Evolutionary conservation across 306 rosid genomes (phyloP).

Genomic region (Quercus parvula): DNA sequence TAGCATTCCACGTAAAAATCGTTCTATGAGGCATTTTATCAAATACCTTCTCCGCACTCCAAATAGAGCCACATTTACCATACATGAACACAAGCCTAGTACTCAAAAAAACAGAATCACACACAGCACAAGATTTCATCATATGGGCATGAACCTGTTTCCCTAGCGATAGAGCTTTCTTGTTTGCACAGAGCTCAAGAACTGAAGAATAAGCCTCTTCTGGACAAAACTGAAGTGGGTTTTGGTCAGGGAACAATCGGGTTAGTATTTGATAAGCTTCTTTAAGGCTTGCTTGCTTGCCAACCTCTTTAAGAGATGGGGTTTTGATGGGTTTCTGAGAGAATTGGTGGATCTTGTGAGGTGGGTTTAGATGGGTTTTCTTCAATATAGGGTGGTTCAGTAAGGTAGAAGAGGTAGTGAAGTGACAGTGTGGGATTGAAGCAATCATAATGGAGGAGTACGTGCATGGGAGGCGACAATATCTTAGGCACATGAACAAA

Average conservation of each 20-base stretch:
- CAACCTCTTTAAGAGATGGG: constrained; percentile 22
- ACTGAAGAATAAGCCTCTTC: constrained; percentile 48
- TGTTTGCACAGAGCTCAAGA: constrained; percentile 52
- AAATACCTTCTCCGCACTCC: constrained; percentile 49
- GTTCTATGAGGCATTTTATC: constrained; percentile 52
- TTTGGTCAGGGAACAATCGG: constrained; percentile 12
- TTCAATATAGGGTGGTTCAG: constrained; percentile 10
- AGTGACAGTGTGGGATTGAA: constrained; percentile 19
- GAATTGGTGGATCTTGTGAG: constrained; percentile 2
- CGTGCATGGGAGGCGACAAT: constrained; percentile 21
- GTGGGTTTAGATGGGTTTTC: not conserved
- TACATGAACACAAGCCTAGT: constrained; percentile 64
- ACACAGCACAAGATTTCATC: constrained; percentile 27
- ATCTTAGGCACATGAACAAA: not conserved
- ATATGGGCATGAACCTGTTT: constrained; percentile 64
- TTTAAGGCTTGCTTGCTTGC: constrained; percentile 26
- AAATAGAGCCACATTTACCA: constrained; percentile 51
- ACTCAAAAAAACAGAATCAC: constrained; percentile 42
- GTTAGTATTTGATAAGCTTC: constrained; percentile 41
- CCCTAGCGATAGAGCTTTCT: constrained; percentile 49
- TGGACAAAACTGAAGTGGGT: constrained; percentile 14
- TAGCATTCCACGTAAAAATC: constrained; percentile 71
- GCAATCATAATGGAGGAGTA: constrained; percentile 29
- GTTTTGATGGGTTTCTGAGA: constrained; percentile 23
- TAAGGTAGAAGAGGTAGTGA: not conserved